Evolutionary conservation across 2,329 filamentous ascomycete species (phyloP), one percentile per base, ranked within the genome.

Genomic region (Xylaria polymorpha): DNA sequence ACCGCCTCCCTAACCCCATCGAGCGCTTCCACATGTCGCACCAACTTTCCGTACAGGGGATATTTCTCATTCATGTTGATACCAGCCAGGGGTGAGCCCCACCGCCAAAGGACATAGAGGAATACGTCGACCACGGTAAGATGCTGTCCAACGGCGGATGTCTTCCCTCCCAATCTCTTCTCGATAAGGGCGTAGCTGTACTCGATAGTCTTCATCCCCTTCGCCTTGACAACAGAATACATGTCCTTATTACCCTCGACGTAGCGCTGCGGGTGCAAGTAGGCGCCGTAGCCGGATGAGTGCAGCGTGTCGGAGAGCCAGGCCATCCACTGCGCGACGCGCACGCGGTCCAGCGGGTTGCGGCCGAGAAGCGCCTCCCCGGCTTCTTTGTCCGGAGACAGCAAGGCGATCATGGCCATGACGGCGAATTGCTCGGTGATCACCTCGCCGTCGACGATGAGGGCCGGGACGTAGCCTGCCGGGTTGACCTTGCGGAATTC

Each of bases 381-480:
- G 14, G 20, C 46, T 18, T 48, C 57, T n/a, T 63, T 55, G 57
- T 68, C 61, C 6, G 68, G 46, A 0, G 75, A 48, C 0, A 80
- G 68, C 0, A 74, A 74, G 2, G 75, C 74, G 56, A 80, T 76
- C 71, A 78, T 81, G 12, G 64, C 77, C 0, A 81, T 58, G 4
- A 82, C 67, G 3, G 79, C 80, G 0, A 76, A 74, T 60, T 77
- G 71, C 60, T 82, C 80, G 1, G 78, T 80, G 46, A 82, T 73
- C 50, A 77, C 41, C 15, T 76, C 71, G 9, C 69, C 66, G n/a
- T 76, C 74, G 32, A 80, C 70, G 4, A 62, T 53, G 20, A 82
- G 71, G 0, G 73, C 75, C 0, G 80, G 80, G 0, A 82, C 79
- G 14, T 74, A 77, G 20, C 77, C 79, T 4, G 61, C 66, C 0